A percentile compares a stretch with the other conserved stretches of the same genome.
Conservation (phyloP, 306 rosid species). For the Cicer yamashitae region DNA sequence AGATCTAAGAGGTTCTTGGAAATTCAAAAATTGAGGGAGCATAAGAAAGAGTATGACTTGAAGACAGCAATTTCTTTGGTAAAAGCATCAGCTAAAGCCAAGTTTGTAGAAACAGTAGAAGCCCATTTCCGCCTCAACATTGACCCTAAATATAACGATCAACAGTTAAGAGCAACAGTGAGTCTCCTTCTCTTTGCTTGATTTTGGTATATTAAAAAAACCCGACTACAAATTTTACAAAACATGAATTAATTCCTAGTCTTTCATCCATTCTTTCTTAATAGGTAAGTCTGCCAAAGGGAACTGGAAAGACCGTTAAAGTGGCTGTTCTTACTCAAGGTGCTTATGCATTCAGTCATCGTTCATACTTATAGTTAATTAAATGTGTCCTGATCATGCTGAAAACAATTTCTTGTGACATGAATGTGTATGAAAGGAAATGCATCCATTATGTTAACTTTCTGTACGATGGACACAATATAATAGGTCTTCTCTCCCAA, state of each 20-base stretch:
- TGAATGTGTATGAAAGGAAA: constrained; percentile 23
- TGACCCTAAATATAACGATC: constrained; percentile 97
- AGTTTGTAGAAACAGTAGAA: constrained; percentile 90
- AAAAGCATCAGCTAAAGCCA: constrained; percentile 70
- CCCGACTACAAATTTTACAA: constrained; percentile 13
- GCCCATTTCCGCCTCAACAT: constrained; percentile 99
- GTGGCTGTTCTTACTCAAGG: constrained; percentile 99
- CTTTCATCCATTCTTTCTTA: constrained; percentile 32
- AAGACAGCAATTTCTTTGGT: constrained; percentile 76
- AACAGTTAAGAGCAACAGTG: constrained; percentile 96
- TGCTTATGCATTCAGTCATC: constrained; percentile 44
- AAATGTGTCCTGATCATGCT: constrained; percentile 16
- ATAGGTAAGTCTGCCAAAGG: constrained; percentile 95
- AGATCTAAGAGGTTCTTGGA: constrained; percentile 97
- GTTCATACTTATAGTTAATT: constrained; percentile 29
- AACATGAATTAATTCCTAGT: constrained; percentile 11
- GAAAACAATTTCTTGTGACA: constrained; percentile 13
- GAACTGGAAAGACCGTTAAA: constrained; percentile 90
- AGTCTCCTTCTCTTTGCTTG: constrained; percentile 52
- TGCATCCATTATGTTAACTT: constrained; percentile 21
- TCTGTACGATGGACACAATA: not conserved
- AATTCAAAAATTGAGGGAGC: constrained; percentile 87
- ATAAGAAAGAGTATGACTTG: constrained; percentile 80
- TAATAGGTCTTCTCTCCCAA: constrained; percentile 11
- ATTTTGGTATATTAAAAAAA: constrained; percentile 21